Percentiles rank a stretch among this genome's conserved stretches.
Conservation (phyloP, 495 filamentous ascomycete species). For the Amorphotheca resinae region DNA sequence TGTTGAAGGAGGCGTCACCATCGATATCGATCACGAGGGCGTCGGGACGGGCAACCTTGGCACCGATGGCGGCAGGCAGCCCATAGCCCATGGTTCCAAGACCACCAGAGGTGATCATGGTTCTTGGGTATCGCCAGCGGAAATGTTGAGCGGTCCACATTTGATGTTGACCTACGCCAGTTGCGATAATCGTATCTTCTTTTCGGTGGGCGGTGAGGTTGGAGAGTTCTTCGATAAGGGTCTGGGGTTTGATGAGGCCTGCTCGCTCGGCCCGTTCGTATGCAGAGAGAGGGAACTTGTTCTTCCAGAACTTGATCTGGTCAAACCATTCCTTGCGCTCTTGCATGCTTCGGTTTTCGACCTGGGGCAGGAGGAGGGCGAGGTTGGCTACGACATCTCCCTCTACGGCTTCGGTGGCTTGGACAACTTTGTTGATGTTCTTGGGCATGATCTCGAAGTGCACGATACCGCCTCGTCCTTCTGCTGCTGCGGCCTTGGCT, state of each 20-base stretch:
- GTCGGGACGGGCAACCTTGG: slow-evolving; percentile 80
- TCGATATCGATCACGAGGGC: slow-evolving; percentile 87
- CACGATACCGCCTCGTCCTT: slow-evolving; percentile 64
- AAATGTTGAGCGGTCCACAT: slow-evolving; percentile 97
- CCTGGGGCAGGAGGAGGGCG: slow-evolving; percentile 53
- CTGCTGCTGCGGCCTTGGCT: slow-evolving; percentile 52
- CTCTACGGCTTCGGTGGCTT: slow-evolving; percentile 70
- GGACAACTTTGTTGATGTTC: slow-evolving; percentile 80
- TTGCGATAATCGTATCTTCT: slow-evolving; percentile 71
- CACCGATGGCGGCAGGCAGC: slow-evolving; percentile 84
- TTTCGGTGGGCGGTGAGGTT: slow-evolving; percentile 61
- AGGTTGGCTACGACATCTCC: slow-evolving; percentile 63
- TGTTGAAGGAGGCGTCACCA: slow-evolving; percentile 91
- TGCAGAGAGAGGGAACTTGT: slow-evolving; percentile 59
- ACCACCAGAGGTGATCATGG: slow-evolving; percentile 84
- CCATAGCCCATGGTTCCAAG: slow-evolving; percentile 95
- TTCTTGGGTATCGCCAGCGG: slow-evolving; percentile 75
- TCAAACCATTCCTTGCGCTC: slow-evolving; percentile 75
- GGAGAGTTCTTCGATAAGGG: slow-evolving; percentile 70
- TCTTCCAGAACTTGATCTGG: slow-evolving; percentile 83
- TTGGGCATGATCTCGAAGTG: slow-evolving; percentile 78
- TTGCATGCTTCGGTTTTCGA: slow-evolving; percentile 36
- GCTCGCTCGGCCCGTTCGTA: slow-evolving; percentile 59
- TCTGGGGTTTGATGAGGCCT: slow-evolving; percentile 79
- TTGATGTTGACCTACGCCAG: slow-evolving; percentile 90